Conservation (phyloP, 805 yeast species). For the Yamadazyma akitaensis region DNA sequence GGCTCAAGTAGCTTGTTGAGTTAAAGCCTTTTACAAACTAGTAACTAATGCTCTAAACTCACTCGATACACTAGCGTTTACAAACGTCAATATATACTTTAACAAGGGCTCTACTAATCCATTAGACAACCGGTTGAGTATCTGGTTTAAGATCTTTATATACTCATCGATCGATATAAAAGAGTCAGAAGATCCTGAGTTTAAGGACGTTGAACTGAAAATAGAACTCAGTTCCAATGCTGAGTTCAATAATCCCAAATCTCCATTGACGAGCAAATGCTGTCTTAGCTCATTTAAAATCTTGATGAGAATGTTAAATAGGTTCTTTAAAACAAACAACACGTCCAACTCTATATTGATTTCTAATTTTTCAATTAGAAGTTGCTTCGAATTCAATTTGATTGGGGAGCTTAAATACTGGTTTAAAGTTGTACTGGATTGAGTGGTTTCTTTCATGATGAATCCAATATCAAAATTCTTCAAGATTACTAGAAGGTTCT, state of each 20-base stretch:
- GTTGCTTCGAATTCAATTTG: slow-evolving; percentile 36
- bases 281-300: slow-evolving; percentile 24
- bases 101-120: slow-evolving; percentile 41
- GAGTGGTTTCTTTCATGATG: slow-evolving; percentile 7
- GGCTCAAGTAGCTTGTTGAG: not conserved
- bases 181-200: slow-evolving; percentile 22
- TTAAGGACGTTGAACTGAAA: slow-evolving; percentile 28
- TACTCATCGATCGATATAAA: slow-evolving; percentile 31
- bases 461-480: slow-evolving; percentile 41
- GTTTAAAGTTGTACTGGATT: slow-evolving; percentile 11
- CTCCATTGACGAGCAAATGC: slow-evolving; percentile 18
- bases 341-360: slow-evolving; percentile 40
- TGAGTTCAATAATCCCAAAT: slow-evolving; percentile 3
- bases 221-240: slow-evolving; percentile 30
- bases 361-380: slow-evolving; percentile 42
- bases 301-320: slow-evolving; percentile 26
- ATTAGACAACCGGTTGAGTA: slow-evolving; percentile 25
- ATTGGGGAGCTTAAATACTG: slow-evolving; percentile 33
- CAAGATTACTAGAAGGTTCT: slow-evolving; percentile 29
- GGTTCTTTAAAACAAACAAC: slow-evolving; percentile 35
- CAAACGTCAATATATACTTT: slow-evolving; percentile 27
- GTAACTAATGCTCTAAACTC: slow-evolving; percentile 29
- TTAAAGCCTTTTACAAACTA: slow-evolving; percentile 7
- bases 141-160: slow-evolving; percentile 22
- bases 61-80: slow-evolving; percentile 25